Percentiles rank a stretch among this genome's conserved stretches.
These are phyloP conservation scores for Paramyrothecium sp. DNA, from an alignment of 2,329 filamentous ascomycete genomes.

Conservation along the genomic window DNA sequence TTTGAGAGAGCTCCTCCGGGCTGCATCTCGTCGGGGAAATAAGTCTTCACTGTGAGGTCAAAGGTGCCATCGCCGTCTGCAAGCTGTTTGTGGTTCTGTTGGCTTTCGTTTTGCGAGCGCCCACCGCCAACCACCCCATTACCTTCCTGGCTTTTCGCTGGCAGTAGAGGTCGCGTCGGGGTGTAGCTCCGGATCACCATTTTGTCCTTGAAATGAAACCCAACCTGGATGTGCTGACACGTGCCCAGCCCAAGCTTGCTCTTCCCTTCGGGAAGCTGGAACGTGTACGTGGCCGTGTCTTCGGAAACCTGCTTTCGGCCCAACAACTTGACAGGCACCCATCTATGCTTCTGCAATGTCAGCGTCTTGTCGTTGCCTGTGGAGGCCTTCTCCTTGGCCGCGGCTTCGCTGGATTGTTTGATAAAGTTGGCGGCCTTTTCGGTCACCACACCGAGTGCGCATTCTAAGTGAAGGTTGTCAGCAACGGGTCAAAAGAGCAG, in stretches of 20 bases:
- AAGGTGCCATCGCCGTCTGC: conserved; percentile 41
- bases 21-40: conserved; percentile 43
- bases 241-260: conserved; percentile 45
- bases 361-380: conserved; percentile 19
- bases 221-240: conserved; percentile 51
- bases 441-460: conserved; percentile 45
- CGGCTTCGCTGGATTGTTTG: conserved; percentile 37
- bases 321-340: conserved; percentile 42
- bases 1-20: conserved; percentile 54
- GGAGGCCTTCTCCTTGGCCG: conserved; percentile 33
- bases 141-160: conserved; percentile 2
- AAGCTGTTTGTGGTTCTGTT: neutral
- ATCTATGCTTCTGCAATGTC: conserved; percentile 41
- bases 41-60: conserved; percentile 49
- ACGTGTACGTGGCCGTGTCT: conserved; percentile 41
- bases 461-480: conserved; percentile 32
- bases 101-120: neutral
- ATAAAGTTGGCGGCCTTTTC: conserved; percentile 46
- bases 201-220: conserved; percentile 49
- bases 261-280: conserved; percentile 36
- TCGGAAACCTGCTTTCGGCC: conserved; percentile 35
- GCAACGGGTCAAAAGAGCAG: neutral
- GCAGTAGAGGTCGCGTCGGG: conserved; percentile 43
- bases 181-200: conserved; percentile 52
- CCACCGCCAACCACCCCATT: too few species aligned